Percentiles rank a stretch among this genome's conserved stretches.
phyloP scores from a whole-genome alignment of 192 early-diverging fungal genomes.

The Rhizophagus clarus region DNA sequence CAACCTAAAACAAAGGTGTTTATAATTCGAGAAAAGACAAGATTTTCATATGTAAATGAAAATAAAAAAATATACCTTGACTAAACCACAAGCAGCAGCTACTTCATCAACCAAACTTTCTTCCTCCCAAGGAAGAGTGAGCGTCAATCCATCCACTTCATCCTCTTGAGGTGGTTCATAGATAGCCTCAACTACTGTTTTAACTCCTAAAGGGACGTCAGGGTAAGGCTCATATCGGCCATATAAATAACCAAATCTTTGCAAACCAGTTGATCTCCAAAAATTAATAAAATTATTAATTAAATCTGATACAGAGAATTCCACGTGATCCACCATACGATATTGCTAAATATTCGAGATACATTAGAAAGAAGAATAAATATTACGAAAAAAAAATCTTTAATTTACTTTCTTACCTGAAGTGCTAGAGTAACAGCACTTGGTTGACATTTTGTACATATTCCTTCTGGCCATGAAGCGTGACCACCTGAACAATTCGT shows the following conservation, averaged over 20 bases:
- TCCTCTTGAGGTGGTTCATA: conserved; percentile 91
- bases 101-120: conserved; percentile 61
- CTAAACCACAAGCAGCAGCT: conserved; percentile 68
- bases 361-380: conserved; percentile 31
- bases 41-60: background rate
- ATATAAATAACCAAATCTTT: conserved; percentile 94
- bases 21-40: background rate
- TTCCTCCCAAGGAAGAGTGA: conserved; percentile 61
- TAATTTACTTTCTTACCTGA: conserved; percentile 52
- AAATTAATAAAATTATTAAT: conserved; percentile 86
- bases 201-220: conserved; percentile 93
- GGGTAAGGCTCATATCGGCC: conserved; percentile 88
- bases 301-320: conserved; percentile 79
- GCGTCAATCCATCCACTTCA: conserved; percentile 70
- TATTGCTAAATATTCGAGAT: conserved; percentile 61
- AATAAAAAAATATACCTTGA: conserved; percentile 17
- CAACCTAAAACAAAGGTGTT: conserved; percentile 50
- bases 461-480: conserved; percentile 88
- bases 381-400: background rate
- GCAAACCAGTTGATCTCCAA: conserved; percentile 85
- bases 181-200: conserved; percentile 92
- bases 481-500: conserved; percentile 78
- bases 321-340: conserved; percentile 96
- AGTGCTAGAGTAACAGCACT: conserved; percentile 85
- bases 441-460: conserved; percentile 98